Evolutionary conservation across 208 protist genomes (phyloP).

Genomic region (Tritrichomonas musculus): DNA sequence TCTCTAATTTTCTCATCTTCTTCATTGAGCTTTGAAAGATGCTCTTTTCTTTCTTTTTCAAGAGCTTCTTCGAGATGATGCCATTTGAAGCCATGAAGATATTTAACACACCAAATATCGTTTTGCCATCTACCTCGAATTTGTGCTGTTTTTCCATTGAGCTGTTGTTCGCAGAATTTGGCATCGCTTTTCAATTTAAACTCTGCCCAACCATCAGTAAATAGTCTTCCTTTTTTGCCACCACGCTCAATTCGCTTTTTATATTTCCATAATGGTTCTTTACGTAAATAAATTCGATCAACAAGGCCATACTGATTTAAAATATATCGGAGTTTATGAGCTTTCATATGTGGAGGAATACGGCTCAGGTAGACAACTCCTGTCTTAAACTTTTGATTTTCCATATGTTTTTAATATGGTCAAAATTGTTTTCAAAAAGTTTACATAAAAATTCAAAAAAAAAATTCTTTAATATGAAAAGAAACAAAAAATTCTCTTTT

Average conservation of each 20-base stretch:
- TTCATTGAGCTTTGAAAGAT: background rate
- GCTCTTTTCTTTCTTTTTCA: conserved; percentile 19
- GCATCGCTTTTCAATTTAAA: background rate
- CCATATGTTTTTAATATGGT: too few species aligned
- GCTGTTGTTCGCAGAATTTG: background rate
- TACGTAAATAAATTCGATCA: background rate
- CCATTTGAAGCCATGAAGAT: conserved; percentile 26
- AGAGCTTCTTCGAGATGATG: background rate
- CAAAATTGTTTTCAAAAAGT: too few species aligned
- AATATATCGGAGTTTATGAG: background rate
- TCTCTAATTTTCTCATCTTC: background rate
- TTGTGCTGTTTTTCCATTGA: background rate
- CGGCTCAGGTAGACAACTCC: background rate
- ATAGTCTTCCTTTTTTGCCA: conserved; percentile 3
- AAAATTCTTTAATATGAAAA: too few species aligned
- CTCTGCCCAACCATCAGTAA: background rate
- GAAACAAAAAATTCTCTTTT: too few species aligned
- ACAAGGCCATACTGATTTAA: background rate
- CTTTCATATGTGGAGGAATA: conserved; percentile 10
- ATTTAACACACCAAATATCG: conserved; percentile 6
- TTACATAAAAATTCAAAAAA: too few species aligned
- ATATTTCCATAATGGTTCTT: conserved; percentile 16
- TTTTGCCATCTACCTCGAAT: background rate
- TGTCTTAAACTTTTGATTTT: background rate
- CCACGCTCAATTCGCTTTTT: background rate